Percentiles rank a stretch among this genome's conserved stretches.
These are phyloP conservation scores for Aspergillus fumigatiaffinis DNA, from an alignment of 2,329 filamentous ascomycete species.

Conservation along the genomic window DNA sequence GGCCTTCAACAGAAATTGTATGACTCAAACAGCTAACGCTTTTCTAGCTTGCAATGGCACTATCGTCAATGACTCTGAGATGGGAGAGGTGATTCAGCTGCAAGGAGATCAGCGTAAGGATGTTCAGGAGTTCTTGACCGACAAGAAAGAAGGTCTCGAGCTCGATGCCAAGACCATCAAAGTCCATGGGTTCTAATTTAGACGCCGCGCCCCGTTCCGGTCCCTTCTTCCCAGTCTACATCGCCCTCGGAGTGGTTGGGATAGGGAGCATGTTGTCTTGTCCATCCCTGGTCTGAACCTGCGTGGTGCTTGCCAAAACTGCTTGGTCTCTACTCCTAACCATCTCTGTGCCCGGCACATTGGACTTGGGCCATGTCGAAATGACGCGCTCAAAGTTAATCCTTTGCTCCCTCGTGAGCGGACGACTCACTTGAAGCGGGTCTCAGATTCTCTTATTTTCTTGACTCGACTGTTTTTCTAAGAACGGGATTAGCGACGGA, in stretches of 20 bases:
- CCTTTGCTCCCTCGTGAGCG: constrained; percentile 15
- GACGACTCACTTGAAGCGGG: constrained; percentile 20
- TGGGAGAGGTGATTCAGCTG: constrained; percentile 99
- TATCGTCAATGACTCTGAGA: constrained; percentile 91
- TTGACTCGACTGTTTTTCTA: constrained; percentile 23
- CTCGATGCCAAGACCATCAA: constrained; percentile 97
- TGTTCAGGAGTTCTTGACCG: constrained; percentile 93
- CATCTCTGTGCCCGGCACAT: constrained; percentile 24
- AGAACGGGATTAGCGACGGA: constrained; percentile 37
- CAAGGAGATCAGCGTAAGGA: constrained; percentile 99
- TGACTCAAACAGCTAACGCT: constrained; percentile 16
- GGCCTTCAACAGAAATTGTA: neutral
- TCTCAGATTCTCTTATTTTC: constrained; percentile 9
- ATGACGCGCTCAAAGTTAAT: constrained; percentile 24
- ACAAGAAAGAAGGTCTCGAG: constrained; percentile 92
- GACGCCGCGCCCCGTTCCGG: constrained; percentile 40
- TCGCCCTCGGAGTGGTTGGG: constrained; percentile 34
- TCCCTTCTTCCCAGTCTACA: constrained; percentile 41
- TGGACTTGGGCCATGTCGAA: constrained; percentile 32
- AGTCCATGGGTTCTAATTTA: constrained; percentile 53
- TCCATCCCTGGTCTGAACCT: constrained; percentile 23
- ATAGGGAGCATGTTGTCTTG: constrained; percentile 30
- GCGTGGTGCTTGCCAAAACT: constrained; percentile 15
- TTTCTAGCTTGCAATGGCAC: constrained; percentile 94
- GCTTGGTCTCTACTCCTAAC: constrained; percentile 20